Percentiles rank a stretch among this genome's conserved stretches.
Evolutionary conservation across 805 yeast genomes (phyloP).

Genomic region (Schizosaccharomyces cryophilus): DNA sequence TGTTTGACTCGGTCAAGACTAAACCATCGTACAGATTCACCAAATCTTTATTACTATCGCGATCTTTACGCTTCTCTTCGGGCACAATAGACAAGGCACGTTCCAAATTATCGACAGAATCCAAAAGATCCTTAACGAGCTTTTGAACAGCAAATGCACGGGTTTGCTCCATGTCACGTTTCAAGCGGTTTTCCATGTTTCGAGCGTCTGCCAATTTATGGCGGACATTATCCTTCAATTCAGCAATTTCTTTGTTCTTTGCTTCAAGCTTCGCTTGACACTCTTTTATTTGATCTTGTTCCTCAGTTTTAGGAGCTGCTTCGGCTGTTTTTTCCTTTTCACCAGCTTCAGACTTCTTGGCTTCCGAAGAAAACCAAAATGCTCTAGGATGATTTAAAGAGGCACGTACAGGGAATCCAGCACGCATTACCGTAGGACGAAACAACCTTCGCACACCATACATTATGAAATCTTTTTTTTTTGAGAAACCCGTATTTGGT

Average conservation of each 20-base stretch:
- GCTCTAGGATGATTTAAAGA: neutral
- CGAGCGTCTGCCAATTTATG: constrained; percentile 82
- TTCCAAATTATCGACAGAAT: constrained; percentile 71
- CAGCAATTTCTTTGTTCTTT: constrained; percentile 41
- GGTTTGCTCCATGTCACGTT: constrained; percentile 66
- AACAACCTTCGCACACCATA: neutral
- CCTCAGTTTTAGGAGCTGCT: constrained; percentile 9
- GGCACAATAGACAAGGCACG: constrained; percentile 53
- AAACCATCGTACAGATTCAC: constrained; percentile 67
- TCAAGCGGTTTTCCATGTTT: constrained; percentile 72
- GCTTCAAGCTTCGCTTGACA: constrained; percentile 29
- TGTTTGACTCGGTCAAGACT: constrained; percentile 64
- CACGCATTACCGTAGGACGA: neutral
- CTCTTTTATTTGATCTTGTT: constrained; percentile 10
- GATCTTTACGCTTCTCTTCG: constrained; percentile 12
- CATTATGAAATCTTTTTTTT: neutral
- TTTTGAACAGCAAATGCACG: constrained; percentile 77
- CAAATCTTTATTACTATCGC: constrained; percentile 36
- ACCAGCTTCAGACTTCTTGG: constrained; percentile 3
- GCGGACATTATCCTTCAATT: constrained; percentile 57
- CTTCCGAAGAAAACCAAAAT: neutral
- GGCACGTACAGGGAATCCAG: neutral
- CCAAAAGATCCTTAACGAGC: constrained; percentile 72
- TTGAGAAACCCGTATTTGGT: too few relatives aligned
- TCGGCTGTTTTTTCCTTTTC: constrained; percentile 5